Evolutionary conservation across 2,329 filamentous ascomycete genomes (phyloP).

Genomic region (Claviceps capensis): DNA sequence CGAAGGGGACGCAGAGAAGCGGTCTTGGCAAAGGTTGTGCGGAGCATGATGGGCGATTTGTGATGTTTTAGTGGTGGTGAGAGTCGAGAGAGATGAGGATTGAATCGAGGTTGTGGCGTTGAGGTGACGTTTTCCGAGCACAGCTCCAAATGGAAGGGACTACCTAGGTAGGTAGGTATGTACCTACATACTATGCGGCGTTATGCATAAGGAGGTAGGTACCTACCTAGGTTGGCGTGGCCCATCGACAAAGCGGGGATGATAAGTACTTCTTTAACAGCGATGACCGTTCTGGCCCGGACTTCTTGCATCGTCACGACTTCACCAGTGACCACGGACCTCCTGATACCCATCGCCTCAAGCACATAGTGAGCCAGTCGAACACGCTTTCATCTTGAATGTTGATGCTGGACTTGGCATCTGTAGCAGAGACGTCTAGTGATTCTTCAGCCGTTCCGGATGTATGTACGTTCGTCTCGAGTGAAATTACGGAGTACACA

Average conservation of each 20-base stretch:
- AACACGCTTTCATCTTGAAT: background rate
- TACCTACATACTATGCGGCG: background rate
- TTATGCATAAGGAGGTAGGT: too few species aligned
- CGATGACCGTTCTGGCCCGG: too few species aligned
- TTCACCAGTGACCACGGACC: too few species aligned
- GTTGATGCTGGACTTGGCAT: too few species aligned
- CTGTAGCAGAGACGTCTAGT: too few species aligned
- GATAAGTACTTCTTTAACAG: too few species aligned
- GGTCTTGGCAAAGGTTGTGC: slow-evolving; percentile 45
- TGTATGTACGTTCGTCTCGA: background rate
- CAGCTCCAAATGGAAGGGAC: background rate
- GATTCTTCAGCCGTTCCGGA: too few species aligned
- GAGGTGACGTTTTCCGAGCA: background rate
- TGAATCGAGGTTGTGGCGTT: slow-evolving; percentile 2
- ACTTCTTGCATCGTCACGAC: too few species aligned
- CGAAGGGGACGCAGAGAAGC: slow-evolving; percentile 39
- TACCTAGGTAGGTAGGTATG: background rate
- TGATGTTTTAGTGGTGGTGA: slow-evolving; percentile 4
- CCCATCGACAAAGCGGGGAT: too few species aligned
- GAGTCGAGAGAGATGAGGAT: slow-evolving; percentile 3
- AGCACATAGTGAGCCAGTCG: background rate
- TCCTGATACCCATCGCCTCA: background rate
- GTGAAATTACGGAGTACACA: background rate
- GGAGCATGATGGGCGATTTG: slow-evolving; percentile 43
- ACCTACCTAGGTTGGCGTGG: too few species aligned